Percentiles rank a stretch among this genome's conserved stretches.
These are phyloP conservation scores for Pouteria glomerata DNA, from an alignment of 148 eudicot genomes.

Conservation along the genomic window DNA sequence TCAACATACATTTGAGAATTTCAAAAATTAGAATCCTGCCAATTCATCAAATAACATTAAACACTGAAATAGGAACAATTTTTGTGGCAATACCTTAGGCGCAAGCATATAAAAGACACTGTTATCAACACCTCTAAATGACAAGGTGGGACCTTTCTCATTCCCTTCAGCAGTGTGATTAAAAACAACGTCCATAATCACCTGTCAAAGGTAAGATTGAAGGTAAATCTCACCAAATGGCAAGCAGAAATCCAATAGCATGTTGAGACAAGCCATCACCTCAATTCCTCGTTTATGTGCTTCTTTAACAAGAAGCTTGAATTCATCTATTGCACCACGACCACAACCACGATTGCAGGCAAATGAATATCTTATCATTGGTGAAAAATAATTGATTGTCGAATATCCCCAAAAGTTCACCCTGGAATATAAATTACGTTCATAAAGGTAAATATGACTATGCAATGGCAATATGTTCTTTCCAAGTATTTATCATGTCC, in stretches of 20 bases:
- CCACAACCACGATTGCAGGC: slow-evolving; percentile 67
- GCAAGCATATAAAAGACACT: slow-evolving; percentile 95
- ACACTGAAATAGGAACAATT: not conserved
- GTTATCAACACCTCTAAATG: slow-evolving; percentile 93
- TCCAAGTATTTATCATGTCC: not conserved
- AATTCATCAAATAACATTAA: not conserved
- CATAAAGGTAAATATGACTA: slow-evolving; percentile 2
- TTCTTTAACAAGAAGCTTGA: slow-evolving; percentile 88
- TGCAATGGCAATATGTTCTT: not conserved
- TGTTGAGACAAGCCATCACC: slow-evolving; percentile 43
- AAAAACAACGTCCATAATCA: slow-evolving; percentile 97
- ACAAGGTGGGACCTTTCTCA: slow-evolving; percentile 83
- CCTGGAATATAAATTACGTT: slow-evolving; percentile 36
- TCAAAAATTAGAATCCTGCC: not conserved
- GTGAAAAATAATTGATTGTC: slow-evolving; percentile 81
- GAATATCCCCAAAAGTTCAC: slow-evolving; percentile 99
- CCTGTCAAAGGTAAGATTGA: slow-evolving; percentile 38
- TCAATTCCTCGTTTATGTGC: slow-evolving; percentile 97
- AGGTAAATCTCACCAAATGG: slow-evolving; percentile 15
- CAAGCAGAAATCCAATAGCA: slow-evolving; percentile 4
- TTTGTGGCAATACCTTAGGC: slow-evolving; percentile 59
- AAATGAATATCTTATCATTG: slow-evolving; percentile 90
- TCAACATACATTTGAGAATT: not conserved
- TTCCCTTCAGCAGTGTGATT: slow-evolving; percentile 99
- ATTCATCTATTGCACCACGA: slow-evolving; percentile 75